These are phyloP conservation scores for Aureobasidium melanogenum DNA, from an alignment of 2,329 filamentous ascomycete genomes.

Conservation along the genomic window DNA sequence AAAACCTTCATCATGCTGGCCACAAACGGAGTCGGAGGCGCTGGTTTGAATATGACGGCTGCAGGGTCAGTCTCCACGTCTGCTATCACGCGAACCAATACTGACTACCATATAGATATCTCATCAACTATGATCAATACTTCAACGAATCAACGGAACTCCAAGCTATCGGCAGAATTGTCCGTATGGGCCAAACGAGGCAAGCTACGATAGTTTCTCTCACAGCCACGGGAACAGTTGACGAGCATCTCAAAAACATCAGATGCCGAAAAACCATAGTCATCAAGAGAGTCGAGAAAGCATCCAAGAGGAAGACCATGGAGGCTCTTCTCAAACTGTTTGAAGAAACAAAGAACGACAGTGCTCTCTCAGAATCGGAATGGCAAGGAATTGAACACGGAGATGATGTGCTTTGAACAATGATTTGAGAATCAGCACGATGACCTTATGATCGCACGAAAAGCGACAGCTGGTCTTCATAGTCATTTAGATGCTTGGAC, in stretches of 20 bases:
- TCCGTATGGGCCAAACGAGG: background rate
- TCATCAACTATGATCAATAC: background rate
- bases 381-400: background rate
- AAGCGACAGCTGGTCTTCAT: no score
- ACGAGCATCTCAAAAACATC: background rate
- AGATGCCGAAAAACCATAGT: background rate
- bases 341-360: background rate
- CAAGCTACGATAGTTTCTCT: background rate
- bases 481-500: no score
- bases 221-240: background rate
- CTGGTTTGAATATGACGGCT: background rate
- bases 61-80: background rate
- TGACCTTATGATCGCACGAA: no score
- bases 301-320: background rate
- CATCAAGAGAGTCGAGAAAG: background rate
- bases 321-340: background rate
- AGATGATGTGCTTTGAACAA: background rate
- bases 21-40: background rate
- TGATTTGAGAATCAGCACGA: no score
- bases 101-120: background rate
- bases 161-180: background rate
- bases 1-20: background rate
- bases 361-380: background rate
- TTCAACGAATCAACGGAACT: background rate
- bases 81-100: background rate